Evolutionary conservation across 202 grass and related monocot species (phyloP), one percentile per base, ranked within the genome.

Genomic region (Schoenoplectus tabernaemontani): DNA sequence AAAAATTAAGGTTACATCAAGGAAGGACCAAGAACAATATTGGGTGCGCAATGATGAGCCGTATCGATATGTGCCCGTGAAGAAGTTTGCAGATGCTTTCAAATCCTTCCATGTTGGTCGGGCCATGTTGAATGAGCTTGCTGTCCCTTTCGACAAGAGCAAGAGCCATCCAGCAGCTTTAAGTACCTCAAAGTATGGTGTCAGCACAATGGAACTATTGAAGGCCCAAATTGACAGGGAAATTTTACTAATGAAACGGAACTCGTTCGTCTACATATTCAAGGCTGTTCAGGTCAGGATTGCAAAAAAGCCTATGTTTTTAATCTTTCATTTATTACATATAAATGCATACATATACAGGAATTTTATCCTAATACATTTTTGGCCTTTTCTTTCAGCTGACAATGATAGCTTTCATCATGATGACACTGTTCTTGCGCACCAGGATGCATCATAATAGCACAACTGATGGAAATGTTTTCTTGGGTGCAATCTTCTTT

Each of bases 121-220:
- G 56, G 53, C 85, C 44, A 62, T 90, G 78, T 57, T 26, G 34
- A 82, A 82, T 2, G 85, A 93, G 34, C 90, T 93, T 9, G 56
- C 87, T 38, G 85, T 87, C 17, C 87, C 90, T 4, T 93, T 84
- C 9, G 87, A 93, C 59, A 93, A 79, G 83, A 89, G 80, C 67
- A 90, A 79, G 48, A 90, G 85, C 85, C 90, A 93, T 67, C 90
- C 90, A 28, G 90, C 90, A n/a, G 90, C 90, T n/a, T 30, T 93
- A 50, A 81, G 80, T 1, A 90, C 85, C 26, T 84, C 77, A 1
- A 86, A 37, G 50, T 93, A 90, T 80, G 90, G 90, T 1, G 85
- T 84, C 22, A 79, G 83, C 79, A 36, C 57, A 57, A 90, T 6
- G 34, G 90, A 93, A 69, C 70, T 93, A 26, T 54, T 93, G 22